A percentile compares a stretch with the other conserved stretches of the same genome.
These are phyloP conservation scores for Fagopyrum homotropicum DNA, from an alignment of 148 eudicot species.

Conservation along the genomic window DNA sequence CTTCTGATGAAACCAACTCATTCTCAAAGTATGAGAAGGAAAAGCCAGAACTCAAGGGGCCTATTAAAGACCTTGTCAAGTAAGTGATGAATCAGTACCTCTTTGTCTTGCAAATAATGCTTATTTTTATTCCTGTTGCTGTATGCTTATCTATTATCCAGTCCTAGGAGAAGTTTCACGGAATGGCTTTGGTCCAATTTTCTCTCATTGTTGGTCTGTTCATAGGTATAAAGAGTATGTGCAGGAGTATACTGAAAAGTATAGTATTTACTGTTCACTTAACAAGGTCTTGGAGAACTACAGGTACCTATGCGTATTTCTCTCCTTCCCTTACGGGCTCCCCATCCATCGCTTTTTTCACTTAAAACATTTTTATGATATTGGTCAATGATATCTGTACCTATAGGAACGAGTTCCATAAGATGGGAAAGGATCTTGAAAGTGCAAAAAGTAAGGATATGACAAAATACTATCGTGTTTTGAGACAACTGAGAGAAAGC, in stretches of 20 bases:
- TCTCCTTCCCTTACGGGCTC: neutral
- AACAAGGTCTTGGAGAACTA: constrained; percentile 65
- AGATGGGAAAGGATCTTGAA: constrained; percentile 71
- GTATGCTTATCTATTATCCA: neutral
- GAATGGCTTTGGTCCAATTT: neutral
- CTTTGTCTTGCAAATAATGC: constrained; percentile 1
- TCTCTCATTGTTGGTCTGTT: neutral
- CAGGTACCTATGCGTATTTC: constrained; percentile 33
- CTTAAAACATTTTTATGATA: neutral
- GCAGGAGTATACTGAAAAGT: constrained; percentile 81
- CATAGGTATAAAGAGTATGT: constrained; percentile 73
- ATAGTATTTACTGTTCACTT: constrained; percentile 62
- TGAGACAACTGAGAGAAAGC: constrained; percentile 62
- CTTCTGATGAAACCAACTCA: constrained; percentile 61
- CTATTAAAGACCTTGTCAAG: constrained; percentile 66
- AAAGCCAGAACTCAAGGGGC: constrained; percentile 83
- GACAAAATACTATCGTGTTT: constrained; percentile 46
- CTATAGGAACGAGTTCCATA: constrained; percentile 60
- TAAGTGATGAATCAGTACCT: constrained; percentile 32
- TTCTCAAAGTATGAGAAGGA: constrained; percentile 84
- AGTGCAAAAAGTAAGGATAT: constrained; percentile 61
- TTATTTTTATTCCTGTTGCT: neutral
- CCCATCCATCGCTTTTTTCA: neutral
- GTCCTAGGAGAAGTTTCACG: neutral
- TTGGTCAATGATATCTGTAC: neutral